phyloP scores from a whole-genome alignment of 2,329 filamentous ascomycete species.

The Fusarium falciforme region DNA sequence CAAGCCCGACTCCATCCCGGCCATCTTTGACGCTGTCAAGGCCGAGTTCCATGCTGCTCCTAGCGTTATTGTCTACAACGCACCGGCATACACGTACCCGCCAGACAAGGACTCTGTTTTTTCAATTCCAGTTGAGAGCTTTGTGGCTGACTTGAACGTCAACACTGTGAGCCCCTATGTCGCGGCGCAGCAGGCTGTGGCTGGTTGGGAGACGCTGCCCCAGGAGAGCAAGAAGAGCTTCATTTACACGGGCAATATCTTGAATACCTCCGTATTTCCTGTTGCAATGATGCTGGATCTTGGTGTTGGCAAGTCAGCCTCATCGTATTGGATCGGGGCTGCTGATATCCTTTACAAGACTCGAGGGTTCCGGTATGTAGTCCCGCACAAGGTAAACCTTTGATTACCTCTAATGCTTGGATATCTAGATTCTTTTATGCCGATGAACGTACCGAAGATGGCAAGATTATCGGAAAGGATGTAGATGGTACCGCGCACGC shows the following conservation, averaged over 20 bases:
- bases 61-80: not conserved
- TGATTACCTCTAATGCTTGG: not conserved
- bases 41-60: not conserved
- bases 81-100: not conserved
- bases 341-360: slow-evolving; percentile 1
- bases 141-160: not conserved
- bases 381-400: not conserved
- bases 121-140: not conserved
- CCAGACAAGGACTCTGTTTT: not conserved
- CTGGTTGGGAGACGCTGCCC: not conserved
- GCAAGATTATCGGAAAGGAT: not conserved
- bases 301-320: slow-evolving; percentile 11
- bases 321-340: slow-evolving; percentile 2
- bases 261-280: not conserved
- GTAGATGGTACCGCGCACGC: not conserved
- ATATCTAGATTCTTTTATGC: not conserved
- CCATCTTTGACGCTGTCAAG: not conserved
- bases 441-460: not conserved
- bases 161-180: slow-evolving; percentile 13
- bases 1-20: not conserved
- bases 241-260: slow-evolving; percentile 9
- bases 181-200: slow-evolving; percentile 7
- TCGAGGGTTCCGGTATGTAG: not conserved
- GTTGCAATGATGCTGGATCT: not conserved
- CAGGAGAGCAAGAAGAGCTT: not conserved